A percentile compares a stretch with the other conserved stretches of the same genome.
phyloP scores from a whole-genome alignment of 2,329 filamentous ascomycete species.

The Leptographium radiaticola region DNA sequence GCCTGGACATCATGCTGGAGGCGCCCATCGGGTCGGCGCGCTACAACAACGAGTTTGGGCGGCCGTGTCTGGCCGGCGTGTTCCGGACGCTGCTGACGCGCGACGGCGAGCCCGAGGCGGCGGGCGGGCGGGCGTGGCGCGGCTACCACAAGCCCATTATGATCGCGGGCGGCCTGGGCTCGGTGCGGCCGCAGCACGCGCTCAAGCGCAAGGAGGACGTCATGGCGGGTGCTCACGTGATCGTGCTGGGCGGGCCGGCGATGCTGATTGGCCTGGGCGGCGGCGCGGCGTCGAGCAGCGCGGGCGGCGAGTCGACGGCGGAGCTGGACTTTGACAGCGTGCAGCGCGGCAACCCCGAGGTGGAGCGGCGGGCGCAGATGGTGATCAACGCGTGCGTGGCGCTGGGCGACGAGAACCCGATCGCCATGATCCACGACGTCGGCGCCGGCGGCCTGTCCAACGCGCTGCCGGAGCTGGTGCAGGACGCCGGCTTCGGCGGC shows the following conservation, averaged over 20 bases:
- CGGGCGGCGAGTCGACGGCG: slow-evolving; percentile 76
- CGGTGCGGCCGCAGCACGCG: slow-evolving; percentile 79
- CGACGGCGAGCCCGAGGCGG: slow-evolving; percentile 34
- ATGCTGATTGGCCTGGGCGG: slow-evolving; percentile 97
- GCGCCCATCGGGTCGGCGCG: slow-evolving; percentile 88
- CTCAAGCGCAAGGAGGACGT: slow-evolving; percentile 73
- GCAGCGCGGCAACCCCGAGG: slow-evolving; percentile 91
- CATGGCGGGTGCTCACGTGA: slow-evolving; percentile 73
- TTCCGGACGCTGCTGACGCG: slow-evolving; percentile 78
- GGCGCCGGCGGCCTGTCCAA: slow-evolving; percentile 71
- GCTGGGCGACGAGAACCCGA: slow-evolving; percentile 73
- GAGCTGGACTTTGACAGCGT: slow-evolving; percentile 96
- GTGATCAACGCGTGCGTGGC: slow-evolving; percentile 91
- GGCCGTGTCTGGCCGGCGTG: slow-evolving; percentile 76
- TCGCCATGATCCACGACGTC: slow-evolving; percentile 95
- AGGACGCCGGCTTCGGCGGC: slow-evolving; percentile 83
- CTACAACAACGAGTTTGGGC: slow-evolving; percentile 96
- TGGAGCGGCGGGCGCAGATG: slow-evolving; percentile 90
- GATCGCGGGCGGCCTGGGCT: slow-evolving; percentile 92
- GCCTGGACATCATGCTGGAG: slow-evolving; percentile 94
- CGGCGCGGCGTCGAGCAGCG: slow-evolving; percentile 83
- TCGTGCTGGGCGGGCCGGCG: slow-evolving; percentile 88
- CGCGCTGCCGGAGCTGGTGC: slow-evolving; percentile 77
- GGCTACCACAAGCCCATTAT: slow-evolving; percentile 98
- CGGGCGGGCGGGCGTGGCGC: slow-evolving; percentile 33